Evolutionary conservation across 306 rosid genomes (phyloP).

Genomic region (Cicer cuneatum): DNA sequence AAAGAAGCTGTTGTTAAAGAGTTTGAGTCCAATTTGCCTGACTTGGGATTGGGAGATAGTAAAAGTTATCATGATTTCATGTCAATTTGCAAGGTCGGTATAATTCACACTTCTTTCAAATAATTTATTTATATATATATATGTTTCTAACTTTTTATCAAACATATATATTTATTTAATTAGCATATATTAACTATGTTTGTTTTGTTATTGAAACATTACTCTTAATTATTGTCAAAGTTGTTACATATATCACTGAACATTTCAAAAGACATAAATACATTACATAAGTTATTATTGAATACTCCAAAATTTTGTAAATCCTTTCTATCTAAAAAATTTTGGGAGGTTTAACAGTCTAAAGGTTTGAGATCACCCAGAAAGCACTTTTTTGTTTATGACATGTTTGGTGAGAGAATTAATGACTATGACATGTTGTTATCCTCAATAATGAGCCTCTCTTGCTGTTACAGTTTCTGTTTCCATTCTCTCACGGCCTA

Average conservation of each 20-base stretch:
- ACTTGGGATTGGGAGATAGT: slow-evolving; percentile 87
- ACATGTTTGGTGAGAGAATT: slow-evolving; percentile 53
- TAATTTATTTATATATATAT: background rate
- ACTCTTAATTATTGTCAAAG: background rate
- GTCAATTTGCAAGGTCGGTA: slow-evolving; percentile 88
- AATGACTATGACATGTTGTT: slow-evolving; percentile 39
- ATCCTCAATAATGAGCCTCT: slow-evolving; percentile 27
- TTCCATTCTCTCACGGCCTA: background rate
- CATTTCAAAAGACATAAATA: background rate
- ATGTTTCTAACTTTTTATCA: background rate
- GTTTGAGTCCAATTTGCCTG: slow-evolving; percentile 66
- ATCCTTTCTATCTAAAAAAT: too few species aligned
- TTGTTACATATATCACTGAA: background rate
- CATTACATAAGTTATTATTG: too few species aligned
- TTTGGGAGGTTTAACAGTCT: too few species aligned
- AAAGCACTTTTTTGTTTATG: too few species aligned
- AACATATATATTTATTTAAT: background rate
- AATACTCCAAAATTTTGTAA: too few species aligned
- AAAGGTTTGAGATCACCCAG: too few species aligned
- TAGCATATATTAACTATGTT: background rate
- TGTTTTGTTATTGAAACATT: background rate
- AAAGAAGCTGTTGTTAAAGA: slow-evolving; percentile 66
- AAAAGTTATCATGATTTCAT: slow-evolving; percentile 85
- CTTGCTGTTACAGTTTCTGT: slow-evolving; percentile 5
- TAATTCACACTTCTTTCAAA: background rate